These are phyloP conservation scores for Helianthus tuberosus DNA, from an alignment of 129 eudicot species.

Conservation along the genomic window DNA sequence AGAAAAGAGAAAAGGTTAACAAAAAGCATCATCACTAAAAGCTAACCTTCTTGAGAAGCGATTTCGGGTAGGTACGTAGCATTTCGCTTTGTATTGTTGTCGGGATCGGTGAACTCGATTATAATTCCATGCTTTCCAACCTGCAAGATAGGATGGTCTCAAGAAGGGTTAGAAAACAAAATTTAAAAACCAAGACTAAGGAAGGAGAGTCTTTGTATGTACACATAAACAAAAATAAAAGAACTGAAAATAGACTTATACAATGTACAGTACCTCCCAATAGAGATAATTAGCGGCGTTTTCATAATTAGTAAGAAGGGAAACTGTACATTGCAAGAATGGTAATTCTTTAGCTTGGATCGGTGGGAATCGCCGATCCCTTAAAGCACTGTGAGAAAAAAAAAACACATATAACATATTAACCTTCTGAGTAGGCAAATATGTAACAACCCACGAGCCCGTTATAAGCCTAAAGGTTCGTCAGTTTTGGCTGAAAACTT, in stretches of 20 bases:
- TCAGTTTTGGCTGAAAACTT: no score
- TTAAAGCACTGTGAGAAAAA: constrained; percentile 63
- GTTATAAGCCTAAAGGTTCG: neutral
- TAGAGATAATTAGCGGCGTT: constrained; percentile 69
- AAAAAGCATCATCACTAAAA: constrained; percentile 13
- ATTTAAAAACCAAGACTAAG: neutral
- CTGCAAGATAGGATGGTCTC: constrained; percentile 39
- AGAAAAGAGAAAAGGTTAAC: neutral
- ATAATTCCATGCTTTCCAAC: constrained; percentile 86
- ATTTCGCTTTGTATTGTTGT: constrained; percentile 64
- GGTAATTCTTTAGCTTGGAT: constrained; percentile 90
- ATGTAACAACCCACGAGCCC: neutral
- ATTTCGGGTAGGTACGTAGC: constrained; percentile 93
- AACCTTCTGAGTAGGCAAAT: constrained; percentile 9
- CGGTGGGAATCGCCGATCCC: constrained; percentile 91
- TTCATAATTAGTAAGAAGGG: constrained; percentile 86
- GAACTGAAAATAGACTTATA: constrained; percentile 1
- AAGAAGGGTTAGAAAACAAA: neutral
- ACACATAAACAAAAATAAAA: neutral
- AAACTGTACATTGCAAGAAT: constrained; percentile 79
- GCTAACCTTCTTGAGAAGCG: constrained; percentile 85
- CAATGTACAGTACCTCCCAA: constrained; percentile 75
- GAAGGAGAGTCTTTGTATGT: constrained; percentile 1
- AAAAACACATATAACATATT: constrained; percentile 3
- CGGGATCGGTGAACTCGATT: constrained; percentile 84